Evolutionary conservation across 1,284 basidiomycete species (phyloP), one percentile per base, ranked within the genome.

Genomic region (Tremellales sp.): DNA sequence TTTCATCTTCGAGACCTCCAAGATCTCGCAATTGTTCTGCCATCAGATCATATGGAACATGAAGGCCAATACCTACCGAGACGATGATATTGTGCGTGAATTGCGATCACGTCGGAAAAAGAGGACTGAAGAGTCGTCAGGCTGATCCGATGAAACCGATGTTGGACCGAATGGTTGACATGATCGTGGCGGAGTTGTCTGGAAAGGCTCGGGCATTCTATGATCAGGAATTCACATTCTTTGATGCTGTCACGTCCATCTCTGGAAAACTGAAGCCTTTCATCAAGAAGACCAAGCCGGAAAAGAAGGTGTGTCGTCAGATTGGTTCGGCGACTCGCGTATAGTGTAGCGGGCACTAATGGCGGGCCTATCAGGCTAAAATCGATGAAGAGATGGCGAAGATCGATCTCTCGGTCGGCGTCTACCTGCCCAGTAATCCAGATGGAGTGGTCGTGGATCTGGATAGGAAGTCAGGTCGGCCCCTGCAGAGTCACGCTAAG

Each of bases 11-110:
- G 92, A 97, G 74, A 97, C 94, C 0, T 87, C 93, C 10, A 94
- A 92, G 74, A 91, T 98, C 53, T 97, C 93, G 4, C 94, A 97
- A 71, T 74, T 93, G 9, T 99, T 99, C 77, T 99, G 95, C 66
- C 95, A 99, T 71, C 95, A 99, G 75, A 98, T 98, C 54, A 91
- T 99, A 56, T 99, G 95, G 95, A 99, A 98, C 71, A 98, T 98
- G 95, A 95, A 95, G 66, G 95, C 95, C 4, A 99, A 99, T 68
- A 90, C 85, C 53, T 97, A 85, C 72, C 90, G 86, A 61, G 95
- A 94, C 63, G 95, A 98, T 61, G 77, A 90, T 70, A 79, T 85
- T 53, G 90, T 89, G 61, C 54, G 83, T 4, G 21, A 25, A 7
- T 25, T 27, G 16, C 6, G 10, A 16, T 10, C 29, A 31, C 29